These are phyloP conservation scores for Fusarium keratoplasticum DNA, from an alignment of 2,329 filamentous ascomycete genomes.

Conservation along the genomic window DNA sequence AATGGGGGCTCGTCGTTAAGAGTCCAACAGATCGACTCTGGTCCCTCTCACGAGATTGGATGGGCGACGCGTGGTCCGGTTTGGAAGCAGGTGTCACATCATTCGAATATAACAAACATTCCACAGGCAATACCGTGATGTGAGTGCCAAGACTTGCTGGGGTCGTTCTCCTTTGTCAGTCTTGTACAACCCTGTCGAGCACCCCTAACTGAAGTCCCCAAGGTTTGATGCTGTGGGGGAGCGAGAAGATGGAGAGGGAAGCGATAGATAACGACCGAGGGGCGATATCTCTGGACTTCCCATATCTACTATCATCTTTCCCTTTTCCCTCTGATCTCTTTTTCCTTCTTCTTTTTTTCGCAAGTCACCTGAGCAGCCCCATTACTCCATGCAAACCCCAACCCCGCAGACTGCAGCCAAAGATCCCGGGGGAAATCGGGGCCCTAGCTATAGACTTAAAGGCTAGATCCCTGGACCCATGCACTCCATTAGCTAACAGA, in stretches of 20 bases:
- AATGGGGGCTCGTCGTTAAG: not conserved
- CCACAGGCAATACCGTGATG: not conserved
- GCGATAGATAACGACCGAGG: not conserved
- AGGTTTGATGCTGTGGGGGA: not conserved
- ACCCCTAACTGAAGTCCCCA: not conserved
- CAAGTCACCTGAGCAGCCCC: slow-evolving; percentile 2
- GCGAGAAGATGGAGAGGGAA: not conserved
- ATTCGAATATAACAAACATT: slow-evolving; percentile 1
- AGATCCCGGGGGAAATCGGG: slow-evolving; percentile 31
- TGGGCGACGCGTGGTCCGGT: not conserved
- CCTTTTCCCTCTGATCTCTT: not conserved
- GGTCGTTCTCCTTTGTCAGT: not conserved
- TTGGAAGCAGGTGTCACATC: not conserved
- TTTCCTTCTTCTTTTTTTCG: slow-evolving; percentile 6
- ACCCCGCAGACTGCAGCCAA: slow-evolving; percentile 28
- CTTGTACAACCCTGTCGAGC: not conserved
- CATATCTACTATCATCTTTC: not conserved
- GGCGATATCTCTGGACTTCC: not conserved
- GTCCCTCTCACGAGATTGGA: not conserved
- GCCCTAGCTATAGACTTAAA: slow-evolving; percentile 7
- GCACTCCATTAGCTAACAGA: slow-evolving; percentile 32
- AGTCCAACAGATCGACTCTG: not conserved
- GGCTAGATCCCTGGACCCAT: slow-evolving; percentile 11
- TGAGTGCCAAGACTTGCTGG: slow-evolving; percentile 1
- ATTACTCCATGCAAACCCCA: slow-evolving; percentile 34